Conservation (phyloP, 2,329 filamentous ascomycete species). For the Paraphoma sp. region DNA sequence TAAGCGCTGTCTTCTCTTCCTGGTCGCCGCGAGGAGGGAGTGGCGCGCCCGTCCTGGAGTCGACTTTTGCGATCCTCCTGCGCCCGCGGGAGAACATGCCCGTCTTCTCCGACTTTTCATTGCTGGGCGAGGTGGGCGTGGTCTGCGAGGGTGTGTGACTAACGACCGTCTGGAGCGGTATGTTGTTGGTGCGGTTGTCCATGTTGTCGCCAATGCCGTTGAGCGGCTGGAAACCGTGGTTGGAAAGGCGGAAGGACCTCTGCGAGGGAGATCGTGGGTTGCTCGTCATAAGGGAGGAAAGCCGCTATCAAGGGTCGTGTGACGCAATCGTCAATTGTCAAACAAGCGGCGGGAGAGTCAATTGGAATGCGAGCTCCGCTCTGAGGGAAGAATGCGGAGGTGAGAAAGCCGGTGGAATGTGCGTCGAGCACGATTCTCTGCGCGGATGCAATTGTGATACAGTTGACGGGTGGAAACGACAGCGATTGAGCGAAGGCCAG, state of each 20-base stretch:
- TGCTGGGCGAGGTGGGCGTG: slow-evolving; percentile 24
- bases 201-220: slow-evolving; percentile 45
- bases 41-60: slow-evolving; percentile 40
- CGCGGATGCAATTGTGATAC: slow-evolving; percentile 19
- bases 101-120: slow-evolving; percentile 47
- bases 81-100: slow-evolving; percentile 48
- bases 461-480: slow-evolving; percentile 23
- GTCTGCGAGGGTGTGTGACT: slow-evolving; percentile 53
- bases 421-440: slow-evolving; percentile 40
- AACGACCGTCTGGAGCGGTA: slow-evolving; percentile 64
- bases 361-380: slow-evolving; percentile 11
- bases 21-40: slow-evolving; percentile 44
- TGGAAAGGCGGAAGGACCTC: slow-evolving; percentile 43
- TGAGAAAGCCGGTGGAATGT: slow-evolving; percentile 31
- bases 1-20: slow-evolving; percentile 62
- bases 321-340: slow-evolving; percentile 17
- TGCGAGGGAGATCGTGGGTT: slow-evolving; percentile 35
- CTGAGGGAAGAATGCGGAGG: slow-evolving; percentile 14
- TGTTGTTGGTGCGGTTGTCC: slow-evolving; percentile 62
- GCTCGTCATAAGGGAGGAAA: slow-evolving; percentile 24
- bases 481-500: slow-evolving; percentile 41
- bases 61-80: slow-evolving; percentile 33
- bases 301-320: slow-evolving; percentile 10
- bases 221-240: slow-evolving; percentile 46
- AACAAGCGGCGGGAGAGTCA: slow-evolving; percentile 13